Base-by-base conservation (phyloP, 805 yeast species). In the Tetrapisispora iriomotensis region DNA sequence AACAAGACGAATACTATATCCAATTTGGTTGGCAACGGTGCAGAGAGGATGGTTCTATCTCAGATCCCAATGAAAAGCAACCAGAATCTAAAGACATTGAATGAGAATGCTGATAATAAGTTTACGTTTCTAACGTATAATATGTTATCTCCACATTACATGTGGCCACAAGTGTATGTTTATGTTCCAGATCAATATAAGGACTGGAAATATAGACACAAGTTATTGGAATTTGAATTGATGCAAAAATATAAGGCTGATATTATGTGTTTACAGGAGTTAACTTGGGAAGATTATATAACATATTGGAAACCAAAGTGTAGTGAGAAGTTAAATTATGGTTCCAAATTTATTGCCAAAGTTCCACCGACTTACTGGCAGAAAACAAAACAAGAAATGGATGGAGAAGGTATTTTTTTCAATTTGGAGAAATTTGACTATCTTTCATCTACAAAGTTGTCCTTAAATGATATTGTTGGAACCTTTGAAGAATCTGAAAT, bases 211-310 rank as follows among this genome's bases (percentile, higher is more conserved):
- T 68, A 68, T 45, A 47, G 82, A 43, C 67, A 74, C 39, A 43
- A 50, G 6, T 59, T 74, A 37, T 46, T 77, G 27, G 64, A 68
- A 39, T 44, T 50, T 8, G 64, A 59, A 37, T 34, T 59, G 21
- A 62, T 68, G 32, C 37, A 53, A 1, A 36, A 40, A 6, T 58
- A 70, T 46, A 46, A 48, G 13, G 68, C 75, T 17, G 82, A 76
- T 48, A 68, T 77, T 8, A 72, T 77, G 77, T 77, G 82, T 50
- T 61, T 73, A 42, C 78, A 73, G 45, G 78, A 73, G 55, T 56
- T 73, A 64, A 75, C 74, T 17, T 49, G 58, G 18, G 53, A 53
- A 15, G 65, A 67, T n/a, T 72, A 67, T 44, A 35, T 58, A 9
- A 45, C 51, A 6, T 60, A 57, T 29, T 72, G 77, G 77, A 46